Evolutionary conservation across 768 basidiomycete genomes (phyloP), one percentile per base, ranked within the genome.

Genomic region (Calvatia gigantea): DNA sequence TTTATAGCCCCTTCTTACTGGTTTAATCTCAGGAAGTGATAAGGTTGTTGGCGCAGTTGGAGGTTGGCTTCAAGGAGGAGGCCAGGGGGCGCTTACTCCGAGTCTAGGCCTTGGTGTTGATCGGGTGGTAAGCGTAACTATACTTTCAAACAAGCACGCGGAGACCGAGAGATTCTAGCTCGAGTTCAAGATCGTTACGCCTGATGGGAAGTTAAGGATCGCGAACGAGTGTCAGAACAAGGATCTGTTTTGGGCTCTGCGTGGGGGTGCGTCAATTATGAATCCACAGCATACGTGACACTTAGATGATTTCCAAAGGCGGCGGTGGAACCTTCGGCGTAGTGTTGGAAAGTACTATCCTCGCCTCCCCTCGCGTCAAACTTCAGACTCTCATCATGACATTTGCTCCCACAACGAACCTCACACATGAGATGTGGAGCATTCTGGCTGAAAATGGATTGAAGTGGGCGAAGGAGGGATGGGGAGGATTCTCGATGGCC

Each of bases 51-150:
- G 78, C 11, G 73, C 70, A 23, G 62, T 65, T 11, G 77, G 77
- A 23, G 75, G 76, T 12, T 76, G 74, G 72, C 65, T 74, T 2
- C 73, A 72, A 69, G 77, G 77, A 14, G 77, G 77, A 38, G 76
- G 77, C 6, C 77, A 79, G 60, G 66, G 75, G 15, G 65, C 73
- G 2, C 60, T 80, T 4, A 75, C 76, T 12, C 73, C 75, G 39
- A 73, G 70, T 2, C 71, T 78, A 67, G 79, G 79, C 15, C 65
- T 79, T 7, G 78, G 75, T 0, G 77, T 72, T 4, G 79, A 79
- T 62, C 67, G 77, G 28, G 76, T 73, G 21, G 78, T 79, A 58
- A 58, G 74, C 55, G 19, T 19, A 35, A 11, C 12, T 17, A 11
- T 31, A 27, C 45, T 33, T 31, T 8, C 19, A 19, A 9, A 31